phyloP scores from a whole-genome alignment of 768 basidiomycete species.

The Podaxis rugospora region DNA sequence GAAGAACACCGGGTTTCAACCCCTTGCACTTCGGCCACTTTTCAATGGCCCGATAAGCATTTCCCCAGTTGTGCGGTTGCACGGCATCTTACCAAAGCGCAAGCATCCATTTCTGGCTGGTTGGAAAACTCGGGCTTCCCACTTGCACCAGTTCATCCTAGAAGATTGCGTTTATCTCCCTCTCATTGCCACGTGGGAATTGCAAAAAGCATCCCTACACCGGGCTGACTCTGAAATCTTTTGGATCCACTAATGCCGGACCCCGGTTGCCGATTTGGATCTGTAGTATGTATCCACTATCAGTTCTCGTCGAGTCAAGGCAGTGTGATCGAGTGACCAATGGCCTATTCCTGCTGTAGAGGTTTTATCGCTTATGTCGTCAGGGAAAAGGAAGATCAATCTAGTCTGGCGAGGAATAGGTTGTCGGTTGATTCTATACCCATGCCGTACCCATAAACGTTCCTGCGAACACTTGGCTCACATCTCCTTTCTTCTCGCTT shows the following conservation, averaged over 20 bases:
- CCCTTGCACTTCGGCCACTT: neutral
- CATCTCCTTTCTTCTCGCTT: conserved; percentile 2
- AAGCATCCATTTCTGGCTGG: neutral
- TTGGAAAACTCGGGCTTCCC: neutral
- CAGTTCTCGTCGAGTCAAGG: neutral
- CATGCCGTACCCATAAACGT: neutral
- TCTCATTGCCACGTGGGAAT: conserved; percentile 1
- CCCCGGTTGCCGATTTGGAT: neutral
- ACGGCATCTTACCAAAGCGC: neutral
- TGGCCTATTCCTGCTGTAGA: too few species aligned
- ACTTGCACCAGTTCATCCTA: neutral
- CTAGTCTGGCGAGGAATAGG: neutral
- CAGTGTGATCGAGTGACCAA: neutral
- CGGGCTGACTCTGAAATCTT: neutral
- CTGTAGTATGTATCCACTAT: neutral
- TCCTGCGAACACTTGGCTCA: neutral
- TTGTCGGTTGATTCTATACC: neutral
- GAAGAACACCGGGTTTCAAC: neutral
- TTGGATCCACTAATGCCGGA: neutral
- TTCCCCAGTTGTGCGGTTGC: neutral
- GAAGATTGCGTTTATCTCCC: neutral
- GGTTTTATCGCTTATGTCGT: neutral
- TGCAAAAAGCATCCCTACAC: neutral
- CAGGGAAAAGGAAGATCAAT: neutral
- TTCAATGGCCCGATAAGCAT: conserved; percentile 1